Conservation (phyloP, 2,329 filamentous ascomycete species). For the Fusarium stilboides region DNA sequence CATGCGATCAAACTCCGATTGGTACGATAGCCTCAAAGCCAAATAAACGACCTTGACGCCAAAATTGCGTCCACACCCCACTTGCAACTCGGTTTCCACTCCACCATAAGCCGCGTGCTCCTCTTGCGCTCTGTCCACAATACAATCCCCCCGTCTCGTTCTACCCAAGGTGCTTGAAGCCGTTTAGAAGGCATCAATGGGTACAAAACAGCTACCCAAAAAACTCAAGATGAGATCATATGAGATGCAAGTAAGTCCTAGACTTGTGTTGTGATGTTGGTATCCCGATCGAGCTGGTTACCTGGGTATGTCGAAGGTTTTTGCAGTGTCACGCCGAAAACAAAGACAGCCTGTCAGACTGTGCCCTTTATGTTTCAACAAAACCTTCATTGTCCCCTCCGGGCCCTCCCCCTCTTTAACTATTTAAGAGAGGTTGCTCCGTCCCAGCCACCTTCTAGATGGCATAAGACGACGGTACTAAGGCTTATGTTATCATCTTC, state of each 20-base stretch:
- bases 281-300: too few species aligned
- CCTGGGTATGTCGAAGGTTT: too few species aligned
- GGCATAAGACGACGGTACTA: too few species aligned
- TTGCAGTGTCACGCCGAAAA: too few species aligned
- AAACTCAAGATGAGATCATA: neutral
- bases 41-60: constrained; percentile 41
- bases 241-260: too few species aligned
- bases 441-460: too few species aligned
- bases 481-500: neutral
- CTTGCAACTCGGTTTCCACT: constrained; percentile 28
- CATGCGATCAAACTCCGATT: constrained; percentile 54
- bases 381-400: too few species aligned
- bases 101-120: constrained; percentile 29
- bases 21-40: constrained; percentile 51
- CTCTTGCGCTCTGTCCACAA: neutral
- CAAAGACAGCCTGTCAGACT: too few species aligned
- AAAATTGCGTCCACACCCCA: constrained; percentile 43
- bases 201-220: neutral
- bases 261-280: too few species aligned
- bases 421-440: neutral
- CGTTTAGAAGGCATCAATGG: neutral
- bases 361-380: too few species aligned
- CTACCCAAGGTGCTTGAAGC: neutral
- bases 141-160: neutral
- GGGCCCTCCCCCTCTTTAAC: neutral